A percentile compares a stretch with the other conserved stretches of the same genome.
Evolutionary conservation across 345 rosid genomes (phyloP).

Genomic region (Conringia planisiliqua): DNA sequence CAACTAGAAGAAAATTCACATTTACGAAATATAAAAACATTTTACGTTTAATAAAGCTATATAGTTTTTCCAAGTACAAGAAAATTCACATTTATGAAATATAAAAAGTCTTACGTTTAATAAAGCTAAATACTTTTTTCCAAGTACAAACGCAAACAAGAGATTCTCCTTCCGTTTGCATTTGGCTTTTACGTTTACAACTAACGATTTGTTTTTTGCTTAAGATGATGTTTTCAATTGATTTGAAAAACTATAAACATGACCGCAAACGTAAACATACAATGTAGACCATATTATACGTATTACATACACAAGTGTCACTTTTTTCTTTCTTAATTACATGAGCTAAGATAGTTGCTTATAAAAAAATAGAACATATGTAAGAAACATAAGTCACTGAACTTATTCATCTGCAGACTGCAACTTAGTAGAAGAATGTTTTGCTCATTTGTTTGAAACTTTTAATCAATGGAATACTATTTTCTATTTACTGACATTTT

Average conservation of each 20-base stretch:
- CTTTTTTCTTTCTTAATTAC: too few species aligned
- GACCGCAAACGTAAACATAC: not conserved
- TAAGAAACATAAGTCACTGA: not conserved
- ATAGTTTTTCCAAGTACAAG: not conserved
- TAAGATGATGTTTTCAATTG: not conserved
- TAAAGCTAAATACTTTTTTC: not conserved
- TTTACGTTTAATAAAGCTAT: not conserved
- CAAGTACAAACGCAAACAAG: not conserved
- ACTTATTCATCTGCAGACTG: not conserved
- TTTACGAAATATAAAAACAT: not conserved
- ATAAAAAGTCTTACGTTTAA: not conserved
- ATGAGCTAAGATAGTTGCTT: not conserved
- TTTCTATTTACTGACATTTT: not conserved
- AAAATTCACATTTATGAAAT: not conserved
- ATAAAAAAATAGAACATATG: not conserved
- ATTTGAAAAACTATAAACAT: not conserved
- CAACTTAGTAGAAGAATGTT: not conserved
- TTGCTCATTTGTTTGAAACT: not conserved
- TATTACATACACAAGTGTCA: not conserved
- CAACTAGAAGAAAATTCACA: not conserved
- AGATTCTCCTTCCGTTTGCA: not conserved
- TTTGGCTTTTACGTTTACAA: not conserved
- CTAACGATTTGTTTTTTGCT: not conserved
- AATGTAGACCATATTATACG: not conserved
- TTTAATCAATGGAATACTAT: not conserved